Percentiles rank a stretch among this genome's conserved stretches.
These are phyloP conservation scores for Cyberlindnera meyerae DNA, from an alignment of 805 yeast genomes.

Conservation along the genomic window DNA sequence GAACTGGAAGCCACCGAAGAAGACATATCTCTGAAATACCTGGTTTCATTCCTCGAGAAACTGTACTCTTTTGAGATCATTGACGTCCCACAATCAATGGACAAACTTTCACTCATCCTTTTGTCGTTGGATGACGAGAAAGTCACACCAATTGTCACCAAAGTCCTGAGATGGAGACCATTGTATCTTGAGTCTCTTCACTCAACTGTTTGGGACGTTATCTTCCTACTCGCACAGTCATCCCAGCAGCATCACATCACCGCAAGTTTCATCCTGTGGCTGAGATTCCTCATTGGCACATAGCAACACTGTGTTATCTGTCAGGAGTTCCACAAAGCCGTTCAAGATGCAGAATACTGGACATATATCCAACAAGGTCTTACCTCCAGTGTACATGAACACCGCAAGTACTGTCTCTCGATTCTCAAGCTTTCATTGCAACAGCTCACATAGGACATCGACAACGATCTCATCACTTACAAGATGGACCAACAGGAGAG, in stretches of 20 bases:
- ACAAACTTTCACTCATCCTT: constrained; percentile 29
- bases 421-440: constrained; percentile 59
- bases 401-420: constrained; percentile 62
- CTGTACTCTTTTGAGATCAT: constrained; percentile 10
- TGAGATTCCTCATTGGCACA: constrained; percentile 41
- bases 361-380: constrained; percentile 49
- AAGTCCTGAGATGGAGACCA: constrained; percentile 52
- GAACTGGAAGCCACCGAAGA: too few relatives aligned
- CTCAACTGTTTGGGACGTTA: constrained; percentile 41
- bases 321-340: constrained; percentile 2
- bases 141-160: constrained; percentile 34
- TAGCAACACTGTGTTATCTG: constrained; percentile 8
- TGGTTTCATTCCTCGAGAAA: constrained; percentile 14
- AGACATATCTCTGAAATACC: constrained; percentile 1
- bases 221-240: constrained; percentile 34
- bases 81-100: constrained; percentile 15
- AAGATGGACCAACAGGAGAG: constrained; percentile 8
- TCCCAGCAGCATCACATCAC: constrained; percentile 28
- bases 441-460: constrained; percentile 30
- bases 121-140: constrained; percentile 35
- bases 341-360: constrained; percentile 46
- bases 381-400: constrained; percentile 54
- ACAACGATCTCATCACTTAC: constrained; percentile 25
- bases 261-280: constrained; percentile 49
- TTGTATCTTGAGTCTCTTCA: constrained; percentile 20